Conservation (phyloP, 2,329 filamentous ascomycete species). For the Pseudodiploospora longispora region DNA sequence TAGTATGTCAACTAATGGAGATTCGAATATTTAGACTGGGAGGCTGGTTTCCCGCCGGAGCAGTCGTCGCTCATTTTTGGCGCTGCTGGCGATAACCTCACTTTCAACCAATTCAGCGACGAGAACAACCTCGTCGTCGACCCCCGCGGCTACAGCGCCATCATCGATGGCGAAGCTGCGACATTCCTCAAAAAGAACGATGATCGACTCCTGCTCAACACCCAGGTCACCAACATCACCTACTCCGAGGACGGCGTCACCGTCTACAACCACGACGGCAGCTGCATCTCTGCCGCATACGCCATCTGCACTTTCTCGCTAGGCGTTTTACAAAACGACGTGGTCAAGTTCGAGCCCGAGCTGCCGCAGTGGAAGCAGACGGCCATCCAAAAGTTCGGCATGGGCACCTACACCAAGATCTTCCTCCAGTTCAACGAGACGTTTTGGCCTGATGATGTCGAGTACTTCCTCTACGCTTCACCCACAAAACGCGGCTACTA, state of each 20-base stretch:
- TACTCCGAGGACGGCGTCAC: conserved; percentile 46
- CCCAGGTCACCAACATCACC: conserved; percentile 44
- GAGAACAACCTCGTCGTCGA: conserved; percentile 55
- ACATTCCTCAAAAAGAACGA: conserved; percentile 51
- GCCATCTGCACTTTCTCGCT: conserved; percentile 61
- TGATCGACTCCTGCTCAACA: conserved; percentile 48
- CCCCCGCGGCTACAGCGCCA: conserved; percentile 51
- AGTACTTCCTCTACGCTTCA: conserved; percentile 40
- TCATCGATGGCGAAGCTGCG: conserved; percentile 48
- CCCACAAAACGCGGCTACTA: conserved; percentile 33
- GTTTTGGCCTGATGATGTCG: conserved; percentile 48
- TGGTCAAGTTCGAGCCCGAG: conserved; percentile 47
- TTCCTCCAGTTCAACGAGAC: conserved; percentile 61
- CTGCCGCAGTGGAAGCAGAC: conserved; percentile 57
- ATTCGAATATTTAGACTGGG: conserved; percentile 36
- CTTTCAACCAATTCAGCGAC: conserved; percentile 54
- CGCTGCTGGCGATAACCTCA: conserved; percentile 48
- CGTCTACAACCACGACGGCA: conserved; percentile 43
- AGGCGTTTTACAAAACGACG: conserved; percentile 57
- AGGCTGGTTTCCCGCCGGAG: conserved; percentile 48
- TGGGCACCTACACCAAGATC: conserved; percentile 68
- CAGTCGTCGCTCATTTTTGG: conserved; percentile 48
- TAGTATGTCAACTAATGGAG: neutral
- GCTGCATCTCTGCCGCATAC: conserved; percentile 50
- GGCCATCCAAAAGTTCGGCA: conserved; percentile 55